These are phyloP conservation scores for Lentinula sp. DNA, from an alignment of 768 basidiomycete species.

Conservation along the genomic window DNA sequence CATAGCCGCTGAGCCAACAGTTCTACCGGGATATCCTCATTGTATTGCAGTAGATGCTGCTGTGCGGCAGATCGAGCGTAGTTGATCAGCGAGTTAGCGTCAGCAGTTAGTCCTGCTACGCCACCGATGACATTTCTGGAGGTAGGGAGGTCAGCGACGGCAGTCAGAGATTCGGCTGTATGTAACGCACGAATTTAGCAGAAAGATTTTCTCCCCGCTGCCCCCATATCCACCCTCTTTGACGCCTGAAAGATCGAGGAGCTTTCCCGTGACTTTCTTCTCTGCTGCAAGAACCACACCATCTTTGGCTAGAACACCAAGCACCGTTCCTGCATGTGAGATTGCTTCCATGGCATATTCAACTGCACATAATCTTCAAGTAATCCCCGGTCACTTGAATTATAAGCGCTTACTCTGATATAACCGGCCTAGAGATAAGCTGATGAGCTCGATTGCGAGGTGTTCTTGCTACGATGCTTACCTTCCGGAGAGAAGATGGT, in stretches of 20 bases:
- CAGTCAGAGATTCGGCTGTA: neutral
- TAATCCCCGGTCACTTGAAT: neutral
- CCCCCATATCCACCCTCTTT: constrained; percentile 92
- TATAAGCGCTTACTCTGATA: constrained; percentile 76
- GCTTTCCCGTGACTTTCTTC: constrained; percentile 98
- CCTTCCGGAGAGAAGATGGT: constrained; percentile 99
- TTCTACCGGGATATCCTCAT: constrained; percentile 98
- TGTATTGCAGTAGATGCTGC: constrained; percentile 80
- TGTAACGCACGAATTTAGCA: constrained; percentile 76
- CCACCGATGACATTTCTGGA: constrained; percentile 90
- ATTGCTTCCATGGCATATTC: constrained; percentile 99
- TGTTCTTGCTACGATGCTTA: constrained; percentile 21
- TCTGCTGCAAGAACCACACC: constrained; percentile 91
- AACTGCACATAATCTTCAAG: constrained; percentile 42
- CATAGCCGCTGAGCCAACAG: constrained; percentile 89
- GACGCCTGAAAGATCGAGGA: constrained; percentile 82
- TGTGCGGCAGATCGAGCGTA: constrained; percentile 90
- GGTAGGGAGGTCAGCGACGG: neutral
- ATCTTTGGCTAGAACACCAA: constrained; percentile 87
- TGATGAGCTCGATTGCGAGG: constrained; percentile 1
- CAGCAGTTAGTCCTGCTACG: constrained; percentile 93
- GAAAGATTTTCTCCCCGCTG: constrained; percentile 96
- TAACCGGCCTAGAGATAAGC: constrained; percentile 61
- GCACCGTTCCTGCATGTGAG: constrained; percentile 89
- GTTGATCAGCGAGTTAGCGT: constrained; percentile 96